Percentiles rank a stretch among this genome's conserved stretches.
These are phyloP conservation scores for Alternaria dauci DNA, from an alignment of 2,329 filamentous ascomycete species.

Conservation along the genomic window DNA sequence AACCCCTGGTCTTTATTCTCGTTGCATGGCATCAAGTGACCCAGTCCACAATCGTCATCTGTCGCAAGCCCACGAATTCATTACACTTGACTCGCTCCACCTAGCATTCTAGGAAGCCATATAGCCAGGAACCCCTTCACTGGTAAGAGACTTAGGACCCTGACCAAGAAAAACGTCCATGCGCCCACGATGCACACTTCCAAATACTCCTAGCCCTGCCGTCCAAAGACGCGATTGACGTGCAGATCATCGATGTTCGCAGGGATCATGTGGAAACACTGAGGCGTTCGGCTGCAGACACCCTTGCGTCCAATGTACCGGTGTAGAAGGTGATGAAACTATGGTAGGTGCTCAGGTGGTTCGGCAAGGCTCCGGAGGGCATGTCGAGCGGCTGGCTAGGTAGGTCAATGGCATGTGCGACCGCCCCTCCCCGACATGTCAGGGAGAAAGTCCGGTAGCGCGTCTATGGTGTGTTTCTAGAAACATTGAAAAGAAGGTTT, in stretches of 20 bases:
- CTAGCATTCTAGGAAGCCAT: slow-evolving; percentile 19
- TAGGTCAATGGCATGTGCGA: background rate
- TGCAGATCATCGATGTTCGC: slow-evolving; percentile 20
- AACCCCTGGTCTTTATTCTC: slow-evolving; percentile 17
- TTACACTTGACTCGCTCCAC: slow-evolving; percentile 20
- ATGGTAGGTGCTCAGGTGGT: slow-evolving; percentile 11
- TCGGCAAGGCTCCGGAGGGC: slow-evolving; percentile 19
- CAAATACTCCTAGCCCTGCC: slow-evolving; percentile 15
- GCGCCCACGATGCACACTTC: slow-evolving; percentile 13
- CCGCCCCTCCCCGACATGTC: background rate
- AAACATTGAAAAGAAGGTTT: slow-evolving; percentile 14
- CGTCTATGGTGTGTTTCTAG: slow-evolving; percentile 14
- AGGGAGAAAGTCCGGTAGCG: slow-evolving; percentile 11
- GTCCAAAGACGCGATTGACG: slow-evolving; percentile 8
- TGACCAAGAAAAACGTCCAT: slow-evolving; percentile 12
- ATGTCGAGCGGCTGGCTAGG: slow-evolving; percentile 18
- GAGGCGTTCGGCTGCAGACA: slow-evolving; percentile 10
- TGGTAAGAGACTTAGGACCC: slow-evolving; percentile 12
- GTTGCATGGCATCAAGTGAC: slow-evolving; percentile 13
- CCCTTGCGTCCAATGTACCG: slow-evolving; percentile 8
- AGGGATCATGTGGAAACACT: slow-evolving; percentile 12
- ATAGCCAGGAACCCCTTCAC: slow-evolving; percentile 18
- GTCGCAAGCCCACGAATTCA: slow-evolving; percentile 13
- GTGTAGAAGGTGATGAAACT: slow-evolving; percentile 14
- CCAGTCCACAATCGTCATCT: slow-evolving; percentile 12